Evolutionary conservation across 306 rosid genomes (phyloP).

Genomic region (Quercus berberidifolia): DNA sequence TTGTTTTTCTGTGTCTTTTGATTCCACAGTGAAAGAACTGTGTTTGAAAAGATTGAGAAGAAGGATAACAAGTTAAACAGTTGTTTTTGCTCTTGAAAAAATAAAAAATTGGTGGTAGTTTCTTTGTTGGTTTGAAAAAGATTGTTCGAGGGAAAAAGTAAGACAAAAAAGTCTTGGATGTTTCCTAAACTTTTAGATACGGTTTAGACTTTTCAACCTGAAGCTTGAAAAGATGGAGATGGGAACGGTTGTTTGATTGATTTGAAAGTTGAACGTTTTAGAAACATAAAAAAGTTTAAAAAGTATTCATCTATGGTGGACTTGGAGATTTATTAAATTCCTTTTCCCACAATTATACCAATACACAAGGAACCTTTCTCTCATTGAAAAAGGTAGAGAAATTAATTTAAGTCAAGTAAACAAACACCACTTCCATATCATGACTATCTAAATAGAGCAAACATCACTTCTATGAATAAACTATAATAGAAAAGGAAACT

Average conservation of each 20-base stretch:
- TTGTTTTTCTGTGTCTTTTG: neutral
- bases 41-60: constrained; percentile 23
- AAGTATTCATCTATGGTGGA: constrained; percentile 21
- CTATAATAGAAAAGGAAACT: neutral
- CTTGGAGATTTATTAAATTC: constrained; percentile 30
- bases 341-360: neutral
- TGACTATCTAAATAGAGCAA: too few species aligned
- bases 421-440: neutral
- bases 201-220: constrained; percentile 24
- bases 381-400: neutral
- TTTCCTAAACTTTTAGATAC: constrained; percentile 18
- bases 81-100: constrained; percentile 6
- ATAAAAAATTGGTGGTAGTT: constrained; percentile 19
- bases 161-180: constrained; percentile 11
- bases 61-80: constrained; percentile 16
- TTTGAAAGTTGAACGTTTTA: constrained; percentile 23
- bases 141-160: constrained; percentile 15
- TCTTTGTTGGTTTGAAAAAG: constrained; percentile 16
- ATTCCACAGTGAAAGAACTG: constrained; percentile 21
- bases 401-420: neutral
- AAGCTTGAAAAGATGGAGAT: constrained; percentile 38
- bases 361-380: constrained; percentile 6
- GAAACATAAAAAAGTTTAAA: constrained; percentile 41
- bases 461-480: too few species aligned
- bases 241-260: constrained; percentile 18